Base-by-base conservation (phyloP, 2,329 filamentous ascomycete species). In the Nannizziopsis barbatae region DNA sequence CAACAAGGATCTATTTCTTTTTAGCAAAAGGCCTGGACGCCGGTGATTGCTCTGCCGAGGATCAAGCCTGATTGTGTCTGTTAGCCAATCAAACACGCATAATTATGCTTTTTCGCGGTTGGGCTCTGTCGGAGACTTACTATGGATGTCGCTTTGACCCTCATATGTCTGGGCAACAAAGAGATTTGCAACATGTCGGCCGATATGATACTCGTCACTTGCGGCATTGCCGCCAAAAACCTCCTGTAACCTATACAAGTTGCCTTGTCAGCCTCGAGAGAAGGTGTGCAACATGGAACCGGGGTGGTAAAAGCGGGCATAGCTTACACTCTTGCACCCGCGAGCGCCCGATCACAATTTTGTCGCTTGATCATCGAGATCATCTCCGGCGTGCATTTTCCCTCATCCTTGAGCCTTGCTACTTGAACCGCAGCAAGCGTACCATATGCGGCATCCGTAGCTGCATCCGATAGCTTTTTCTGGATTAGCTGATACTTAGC, bases 131-230 rank as follows among this genome's bases (percentile, higher is more conserved):
- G 31, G 78, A 12, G 5, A n/a, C 84, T 76, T 71, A 90, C 87
- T 80, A 67, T 96, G 92, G 63, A 96, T 96, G 68, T 96, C 92
- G 62, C 89, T 95, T 70, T 96, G 92, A 17, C 92, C 92, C 70
- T 98, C 92, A 59, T 98, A 98, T 1, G 90, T 96, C 71, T 96
- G 90, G 47, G 90, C 93, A 46, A 98, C 92, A 66, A 93, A 98
- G 55, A 98, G 67, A 65, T 98, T 98, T 49, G 90, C 83, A 51
- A 95, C 92, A 71, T 96, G 92, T 55, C 92, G 80, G 12, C 87
- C 92, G 61, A 98, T 95, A 53, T 81, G 81, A 62, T 96, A 98
- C 70, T 98, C 92, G 60, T 98, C 92, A 61, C 88, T 95, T 43
- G 92, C 87, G n/a, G 92, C 92, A 62, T 98, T 98, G 27, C 92